A percentile compares a stretch with the other conserved stretches of the same genome.
Conservation (phyloP, 2,329 filamentous ascomycete species). For the Trichoderma hamatum region DNA sequence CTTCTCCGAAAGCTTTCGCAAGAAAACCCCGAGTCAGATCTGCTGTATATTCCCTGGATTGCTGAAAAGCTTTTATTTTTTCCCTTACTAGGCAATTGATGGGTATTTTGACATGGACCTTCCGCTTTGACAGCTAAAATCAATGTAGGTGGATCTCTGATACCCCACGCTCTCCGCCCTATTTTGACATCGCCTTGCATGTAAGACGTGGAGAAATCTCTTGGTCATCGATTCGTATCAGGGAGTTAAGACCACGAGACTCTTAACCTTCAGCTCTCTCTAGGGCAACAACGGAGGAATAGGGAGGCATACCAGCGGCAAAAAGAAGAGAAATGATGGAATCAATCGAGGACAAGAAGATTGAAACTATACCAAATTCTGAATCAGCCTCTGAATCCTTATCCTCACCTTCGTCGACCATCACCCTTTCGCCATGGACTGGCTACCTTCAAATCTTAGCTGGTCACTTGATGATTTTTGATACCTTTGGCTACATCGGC, state of each 20-base stretch:
- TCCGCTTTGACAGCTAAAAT: neutral
- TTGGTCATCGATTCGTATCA: neutral
- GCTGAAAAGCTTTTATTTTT: neutral
- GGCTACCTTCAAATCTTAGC: neutral
- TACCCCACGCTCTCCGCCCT: neutral
- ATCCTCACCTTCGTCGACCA: neutral
- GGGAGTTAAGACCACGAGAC: neutral
- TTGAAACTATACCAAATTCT: neutral
- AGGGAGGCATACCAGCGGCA: neutral
- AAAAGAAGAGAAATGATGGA: neutral
- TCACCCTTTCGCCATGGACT: neutral
- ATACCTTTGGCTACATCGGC: constrained; percentile 52
- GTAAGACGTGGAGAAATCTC: neutral
- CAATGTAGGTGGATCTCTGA: neutral
- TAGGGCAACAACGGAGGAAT: neutral
- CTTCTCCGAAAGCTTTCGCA: neutral
- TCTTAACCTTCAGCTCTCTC: neutral
- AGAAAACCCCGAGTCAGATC: neutral
- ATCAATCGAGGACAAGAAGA: neutral
- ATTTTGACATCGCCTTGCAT: neutral
- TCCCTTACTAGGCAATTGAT: neutral
- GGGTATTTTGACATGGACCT: neutral
- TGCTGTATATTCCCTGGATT: neutral
- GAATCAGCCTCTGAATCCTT: neutral
- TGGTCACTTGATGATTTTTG: constrained; percentile 27